Conservation (phyloP, 2,329 filamentous ascomycete species). For the Aureobasidium sp. region DNA sequence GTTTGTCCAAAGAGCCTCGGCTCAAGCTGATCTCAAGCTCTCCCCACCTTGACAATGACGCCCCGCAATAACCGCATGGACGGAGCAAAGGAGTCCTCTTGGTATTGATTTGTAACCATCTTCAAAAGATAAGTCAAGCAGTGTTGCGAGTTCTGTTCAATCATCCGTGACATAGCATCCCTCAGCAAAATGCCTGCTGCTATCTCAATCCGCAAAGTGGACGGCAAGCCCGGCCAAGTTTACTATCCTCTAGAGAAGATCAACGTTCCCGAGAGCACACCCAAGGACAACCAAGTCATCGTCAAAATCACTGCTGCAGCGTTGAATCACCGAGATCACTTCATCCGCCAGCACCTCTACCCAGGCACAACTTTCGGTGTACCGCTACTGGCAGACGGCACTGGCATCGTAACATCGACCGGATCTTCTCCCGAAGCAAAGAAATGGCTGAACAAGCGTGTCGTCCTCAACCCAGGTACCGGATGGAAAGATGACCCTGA, state of each 20-base stretch:
- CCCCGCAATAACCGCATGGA: slow-evolving; percentile 5
- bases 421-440: slow-evolving; percentile 49
- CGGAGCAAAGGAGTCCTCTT: neutral
- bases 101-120: slow-evolving; percentile 5
- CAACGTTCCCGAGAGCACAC: slow-evolving; percentile 53
- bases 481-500: slow-evolving; percentile 66
- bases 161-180: neutral
- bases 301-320: slow-evolving; percentile 70
- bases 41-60: neutral
- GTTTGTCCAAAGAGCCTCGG: neutral
- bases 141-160: neutral
- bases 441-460: slow-evolving; percentile 55
- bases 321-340: slow-evolving; percentile 92
- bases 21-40: neutral
- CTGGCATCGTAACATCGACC: slow-evolving; percentile 59
- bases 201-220: slow-evolving; percentile 58
- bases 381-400: slow-evolving; percentile 76
- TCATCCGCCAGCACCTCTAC: slow-evolving; percentile 88
- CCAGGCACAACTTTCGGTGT: slow-evolving; percentile 71
- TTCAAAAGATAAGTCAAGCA: neutral
- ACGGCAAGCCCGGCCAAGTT: slow-evolving; percentile 79
- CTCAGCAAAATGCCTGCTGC: slow-evolving; percentile 38
- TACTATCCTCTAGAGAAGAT: slow-evolving; percentile 60
- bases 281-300: slow-evolving; percentile 55
- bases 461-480: slow-evolving; percentile 68